A percentile compares a stretch with the other conserved stretches of the same genome.
These are phyloP conservation scores for Gynochthodes officinalis DNA, from an alignment of 257 asterid species.

Conservation along the genomic window DNA sequence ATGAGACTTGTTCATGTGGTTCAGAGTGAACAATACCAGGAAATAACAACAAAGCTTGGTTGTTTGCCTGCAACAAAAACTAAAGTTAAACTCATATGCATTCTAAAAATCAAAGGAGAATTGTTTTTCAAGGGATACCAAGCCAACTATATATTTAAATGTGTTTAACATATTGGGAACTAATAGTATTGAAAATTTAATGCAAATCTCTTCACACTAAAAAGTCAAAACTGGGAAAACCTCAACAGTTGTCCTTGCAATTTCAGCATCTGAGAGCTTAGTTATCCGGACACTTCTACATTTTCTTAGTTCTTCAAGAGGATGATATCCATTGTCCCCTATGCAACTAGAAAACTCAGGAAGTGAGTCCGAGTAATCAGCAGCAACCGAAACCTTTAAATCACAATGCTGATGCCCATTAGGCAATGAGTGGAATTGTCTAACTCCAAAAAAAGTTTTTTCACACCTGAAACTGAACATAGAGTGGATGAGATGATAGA, in stretches of 20 bases:
- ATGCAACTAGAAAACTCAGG: conserved; percentile 61
- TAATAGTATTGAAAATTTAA: background rate
- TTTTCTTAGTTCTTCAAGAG: conserved; percentile 70
- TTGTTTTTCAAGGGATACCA: background rate
- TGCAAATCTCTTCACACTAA: conserved; percentile 1
- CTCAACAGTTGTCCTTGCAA: conserved; percentile 77
- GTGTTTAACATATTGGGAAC: background rate
- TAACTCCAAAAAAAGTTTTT: conserved; percentile 46
- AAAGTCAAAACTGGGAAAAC: conserved; percentile 28
- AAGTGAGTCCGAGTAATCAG: conserved; percentile 80
- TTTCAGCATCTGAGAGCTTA: conserved; percentile 66
- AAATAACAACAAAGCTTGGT: conserved; percentile 53
- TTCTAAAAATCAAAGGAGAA: conserved; percentile 5
- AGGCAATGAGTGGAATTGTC: conserved; percentile 41
- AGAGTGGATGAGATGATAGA: background rate
- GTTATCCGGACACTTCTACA: conserved; percentile 40
- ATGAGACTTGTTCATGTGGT: conserved; percentile 68
- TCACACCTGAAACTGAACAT: conserved; percentile 50
- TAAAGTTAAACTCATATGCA: conserved; percentile 16
- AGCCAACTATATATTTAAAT: background rate
- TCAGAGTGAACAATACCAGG: conserved; percentile 64
- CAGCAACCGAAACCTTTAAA: conserved; percentile 66
- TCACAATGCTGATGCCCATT: conserved; percentile 37
- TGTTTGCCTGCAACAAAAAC: conserved; percentile 47
- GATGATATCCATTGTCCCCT: conserved; percentile 57